Conservation (phyloP, 2,329 filamentous ascomycete genomes). For the Pezicula neosporulosa region DNA sequence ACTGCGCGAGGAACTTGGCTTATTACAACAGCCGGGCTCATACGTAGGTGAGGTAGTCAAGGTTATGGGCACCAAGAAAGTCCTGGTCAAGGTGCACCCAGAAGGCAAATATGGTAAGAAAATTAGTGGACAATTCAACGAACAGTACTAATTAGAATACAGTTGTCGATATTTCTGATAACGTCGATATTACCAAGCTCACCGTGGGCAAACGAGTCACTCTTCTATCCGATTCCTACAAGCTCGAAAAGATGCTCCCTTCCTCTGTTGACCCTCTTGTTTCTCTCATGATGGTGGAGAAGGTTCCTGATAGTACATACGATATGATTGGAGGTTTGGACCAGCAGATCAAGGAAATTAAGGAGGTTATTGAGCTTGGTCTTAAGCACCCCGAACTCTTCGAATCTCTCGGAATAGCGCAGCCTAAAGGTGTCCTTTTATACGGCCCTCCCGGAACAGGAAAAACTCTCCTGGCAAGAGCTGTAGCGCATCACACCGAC, state of each 20-base stretch:
- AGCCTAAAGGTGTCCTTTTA: constrained; percentile 94
- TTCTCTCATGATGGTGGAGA: constrained; percentile 99
- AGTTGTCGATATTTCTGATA: constrained; percentile 96
- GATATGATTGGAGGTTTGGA: constrained; percentile 99
- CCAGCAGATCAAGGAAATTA: constrained; percentile 99
- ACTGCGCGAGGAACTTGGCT: constrained; percentile 88
- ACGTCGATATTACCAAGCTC: constrained; percentile 91
- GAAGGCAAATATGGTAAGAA: constrained; percentile 96
- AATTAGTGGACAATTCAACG: background rate
- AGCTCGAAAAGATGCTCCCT: constrained; percentile 96
- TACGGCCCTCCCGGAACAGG: constrained; percentile 97
- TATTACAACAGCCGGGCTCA: constrained; percentile 94
- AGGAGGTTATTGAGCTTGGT: constrained; percentile 98
- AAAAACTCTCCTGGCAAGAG: constrained; percentile 92
- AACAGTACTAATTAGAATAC: constrained; percentile 13
- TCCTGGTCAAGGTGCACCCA: constrained; percentile 96
- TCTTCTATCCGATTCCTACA: constrained; percentile 94
- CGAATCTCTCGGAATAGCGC: constrained; percentile 97
- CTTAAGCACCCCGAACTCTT: constrained; percentile 98
- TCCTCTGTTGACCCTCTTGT: constrained; percentile 98
- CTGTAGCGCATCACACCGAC: constrained; percentile 96
- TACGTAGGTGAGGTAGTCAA: constrained; percentile 99
- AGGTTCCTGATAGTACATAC: constrained; percentile 99
- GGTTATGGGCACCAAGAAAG: constrained; percentile 99
- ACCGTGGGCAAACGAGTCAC: constrained; percentile 97